A percentile compares a stretch with the other conserved stretches of the same genome.
These are phyloP conservation scores for Hysterium pulicare DNA, from an alignment of 2,329 filamentous ascomycete genomes.

Conservation along the genomic window DNA sequence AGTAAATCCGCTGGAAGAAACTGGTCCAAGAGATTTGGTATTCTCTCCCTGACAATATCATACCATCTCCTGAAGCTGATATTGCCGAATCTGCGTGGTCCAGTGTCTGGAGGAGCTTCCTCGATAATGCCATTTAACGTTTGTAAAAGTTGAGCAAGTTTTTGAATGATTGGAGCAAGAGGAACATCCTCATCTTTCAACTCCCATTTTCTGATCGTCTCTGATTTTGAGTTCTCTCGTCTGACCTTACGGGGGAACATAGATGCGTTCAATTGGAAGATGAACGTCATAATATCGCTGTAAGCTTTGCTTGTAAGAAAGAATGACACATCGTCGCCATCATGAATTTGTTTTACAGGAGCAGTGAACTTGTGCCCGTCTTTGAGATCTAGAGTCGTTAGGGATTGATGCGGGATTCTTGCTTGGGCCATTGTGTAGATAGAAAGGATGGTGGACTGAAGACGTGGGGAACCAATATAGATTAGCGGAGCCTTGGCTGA, in stretches of 20 bases:
- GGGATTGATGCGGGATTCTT: conserved; percentile 14
- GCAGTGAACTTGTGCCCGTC: conserved; percentile 52
- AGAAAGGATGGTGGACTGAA: conserved; percentile 3
- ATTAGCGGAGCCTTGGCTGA: conserved; percentile 5
- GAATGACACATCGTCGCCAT: conserved; percentile 72
- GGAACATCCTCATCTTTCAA: conserved; percentile 42
- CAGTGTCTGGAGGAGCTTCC: conserved; percentile 77
- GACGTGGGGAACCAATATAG: neutral
- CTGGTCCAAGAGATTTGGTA: conserved; percentile 55
- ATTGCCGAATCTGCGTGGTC: conserved; percentile 89
- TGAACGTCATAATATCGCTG: conserved; percentile 78
- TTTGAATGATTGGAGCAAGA: conserved; percentile 57
- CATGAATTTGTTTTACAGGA: conserved; percentile 80
- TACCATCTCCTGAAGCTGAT: conserved; percentile 85
- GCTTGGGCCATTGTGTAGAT: conserved; percentile 18
- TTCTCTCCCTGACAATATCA: conserved; percentile 60
- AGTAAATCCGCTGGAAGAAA: conserved; percentile 53
- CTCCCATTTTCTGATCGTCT: conserved; percentile 52
- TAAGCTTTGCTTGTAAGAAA: conserved; percentile 84
- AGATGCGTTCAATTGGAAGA: conserved; percentile 84
- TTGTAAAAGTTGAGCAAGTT: conserved; percentile 64
- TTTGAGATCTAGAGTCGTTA: conserved; percentile 20
- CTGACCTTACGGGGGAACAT: conserved; percentile 66
- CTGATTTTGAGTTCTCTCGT: conserved; percentile 34
- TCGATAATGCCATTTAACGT: conserved; percentile 66